Percentiles rank a stretch among this genome's conserved stretches.
phyloP scores from a whole-genome alignment of 139 green algal species.

The Prasinococcaceae sp. region DNA sequence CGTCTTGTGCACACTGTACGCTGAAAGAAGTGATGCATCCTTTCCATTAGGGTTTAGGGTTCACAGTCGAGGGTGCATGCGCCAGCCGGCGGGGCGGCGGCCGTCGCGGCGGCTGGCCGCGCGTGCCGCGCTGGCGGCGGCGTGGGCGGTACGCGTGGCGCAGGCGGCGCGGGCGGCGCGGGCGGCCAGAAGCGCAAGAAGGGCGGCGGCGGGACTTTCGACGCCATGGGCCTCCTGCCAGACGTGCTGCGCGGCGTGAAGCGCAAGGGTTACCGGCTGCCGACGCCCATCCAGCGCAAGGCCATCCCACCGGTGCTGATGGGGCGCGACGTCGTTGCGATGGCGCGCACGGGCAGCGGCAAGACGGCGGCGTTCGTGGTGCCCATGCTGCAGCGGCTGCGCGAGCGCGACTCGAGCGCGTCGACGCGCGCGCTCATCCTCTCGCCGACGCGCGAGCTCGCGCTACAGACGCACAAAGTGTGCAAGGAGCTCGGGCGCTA shows the following conservation, averaged over 20 bases:
- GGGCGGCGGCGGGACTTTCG: no score
- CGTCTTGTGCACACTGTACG: no score
- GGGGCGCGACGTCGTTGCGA: slow-evolving; percentile 37
- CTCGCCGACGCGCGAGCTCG: slow-evolving; percentile 48
- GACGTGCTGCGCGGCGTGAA: slow-evolving; percentile 62
- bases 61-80: no score
- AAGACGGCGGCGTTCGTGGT: slow-evolving; percentile 73
- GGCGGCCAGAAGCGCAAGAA: no score
- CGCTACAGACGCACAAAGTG: slow-evolving; percentile 46
- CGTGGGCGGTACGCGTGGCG: no score
- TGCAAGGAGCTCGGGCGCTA: slow-evolving; percentile 51
- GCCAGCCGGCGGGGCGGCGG: no score
- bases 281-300: slow-evolving; percentile 88
- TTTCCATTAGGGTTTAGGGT: no score
- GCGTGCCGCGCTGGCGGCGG: no score
- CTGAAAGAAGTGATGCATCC: no score
- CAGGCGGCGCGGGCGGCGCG: no score
- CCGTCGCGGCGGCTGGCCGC: no score
- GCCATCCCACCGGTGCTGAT: slow-evolving; percentile 70
- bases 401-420: slow-evolving; percentile 48
- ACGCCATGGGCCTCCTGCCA: slow-evolving; percentile 60
- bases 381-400: slow-evolving; percentile 63
- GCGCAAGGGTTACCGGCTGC: slow-evolving; percentile 80
- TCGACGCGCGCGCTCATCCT: slow-evolving; percentile 74
- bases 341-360: slow-evolving; percentile 74